Base-by-base conservation (phyloP, 495 filamentous ascomycete genomes). In the Penicillium ucsense region DNA sequence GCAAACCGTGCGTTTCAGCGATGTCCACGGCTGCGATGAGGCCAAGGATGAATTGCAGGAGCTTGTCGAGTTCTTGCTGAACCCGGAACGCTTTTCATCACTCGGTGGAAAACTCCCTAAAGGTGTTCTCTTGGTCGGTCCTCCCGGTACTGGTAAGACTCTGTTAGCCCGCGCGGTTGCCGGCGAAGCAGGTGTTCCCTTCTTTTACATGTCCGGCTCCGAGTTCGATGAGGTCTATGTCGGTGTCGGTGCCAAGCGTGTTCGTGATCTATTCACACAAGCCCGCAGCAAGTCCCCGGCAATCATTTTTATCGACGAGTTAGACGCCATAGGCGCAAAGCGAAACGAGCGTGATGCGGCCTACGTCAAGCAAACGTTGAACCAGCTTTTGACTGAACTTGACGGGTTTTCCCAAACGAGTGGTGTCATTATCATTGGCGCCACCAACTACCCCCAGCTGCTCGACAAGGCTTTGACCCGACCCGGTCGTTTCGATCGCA, bases 161-260 rank as follows among this genome's bases (percentile, higher is more conserved):
- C 77, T 98, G 36, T 79, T 98, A 47, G 92, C 92, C 48, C 86
- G 94, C 53, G 92, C 92, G 8, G 92, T 98, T 43, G 92, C 92
- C 45, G 92, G 92, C 30, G 92, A 98, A 72, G 89, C 92, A 38
- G 92, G 92, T 48, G 94, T 97, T 20, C 92, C 92, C 1, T 97
- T 96, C 78, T 98, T 96, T 77, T 97, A 92, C 76, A 96, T 98
- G 91, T 97, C 94, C 54, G 92, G 92, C 30, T 90, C 86, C 47
- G 94, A 98, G 64, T 98, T 98, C 60, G 92, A 98, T 59, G 92
- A 98, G 64, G 85, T 98, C 36, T 98, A 95, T 57, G 94, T 98
- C 28, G 92, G 92, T 56, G 94, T 98, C 45, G 92, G 92, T 56
- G 92, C 92, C 41, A 97, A 97, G 73, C 88, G 92, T 60, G 92